A percentile compares a stretch with the other conserved stretches of the same genome.
Evolutionary conservation across 331 rosid genomes (phyloP).

Genomic region (Rosa hybrid): DNA sequence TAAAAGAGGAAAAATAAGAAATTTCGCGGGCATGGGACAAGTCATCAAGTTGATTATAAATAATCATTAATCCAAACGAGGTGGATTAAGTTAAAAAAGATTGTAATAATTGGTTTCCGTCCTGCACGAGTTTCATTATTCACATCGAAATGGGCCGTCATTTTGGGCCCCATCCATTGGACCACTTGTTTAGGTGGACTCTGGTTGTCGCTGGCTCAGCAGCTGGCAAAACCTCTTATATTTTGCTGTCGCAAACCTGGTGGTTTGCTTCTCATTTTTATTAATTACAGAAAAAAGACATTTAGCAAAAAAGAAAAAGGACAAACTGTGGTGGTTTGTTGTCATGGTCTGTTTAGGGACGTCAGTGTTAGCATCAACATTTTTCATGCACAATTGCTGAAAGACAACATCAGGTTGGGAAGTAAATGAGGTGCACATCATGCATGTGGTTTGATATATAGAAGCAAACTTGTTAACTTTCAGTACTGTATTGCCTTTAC

Average conservation of each 20-base stretch:
- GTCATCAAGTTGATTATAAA: not conserved
- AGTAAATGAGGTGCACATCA: conserved; percentile 3
- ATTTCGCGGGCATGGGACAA: not conserved
- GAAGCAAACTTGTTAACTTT: not conserved
- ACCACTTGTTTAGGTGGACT: not conserved
- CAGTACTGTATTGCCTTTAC: not conserved
- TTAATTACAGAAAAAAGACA: too few species aligned
- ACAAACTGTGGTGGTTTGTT: not conserved
- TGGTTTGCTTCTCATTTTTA: too few species aligned
- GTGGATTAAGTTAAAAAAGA: too few species aligned
- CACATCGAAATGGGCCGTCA: not conserved
- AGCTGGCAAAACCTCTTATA: not conserved
- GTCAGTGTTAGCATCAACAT: not conserved
- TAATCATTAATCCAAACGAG: too few species aligned
- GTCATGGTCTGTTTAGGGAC: conserved; percentile 1
- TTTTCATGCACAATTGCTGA: conserved; percentile 11
- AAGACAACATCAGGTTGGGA: not conserved
- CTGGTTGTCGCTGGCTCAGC: not conserved
- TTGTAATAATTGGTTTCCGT: not conserved
- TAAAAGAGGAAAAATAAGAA: not conserved
- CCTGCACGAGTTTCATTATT: not conserved
- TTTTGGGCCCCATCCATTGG: conserved; percentile 8
- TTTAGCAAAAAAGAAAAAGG: not conserved
- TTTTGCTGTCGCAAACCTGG: too few species aligned
- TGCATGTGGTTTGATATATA: not conserved